These are phyloP conservation scores for Xylaria sp. DNA, from an alignment of 2,329 filamentous ascomycete genomes.

Conservation along the genomic window DNA sequence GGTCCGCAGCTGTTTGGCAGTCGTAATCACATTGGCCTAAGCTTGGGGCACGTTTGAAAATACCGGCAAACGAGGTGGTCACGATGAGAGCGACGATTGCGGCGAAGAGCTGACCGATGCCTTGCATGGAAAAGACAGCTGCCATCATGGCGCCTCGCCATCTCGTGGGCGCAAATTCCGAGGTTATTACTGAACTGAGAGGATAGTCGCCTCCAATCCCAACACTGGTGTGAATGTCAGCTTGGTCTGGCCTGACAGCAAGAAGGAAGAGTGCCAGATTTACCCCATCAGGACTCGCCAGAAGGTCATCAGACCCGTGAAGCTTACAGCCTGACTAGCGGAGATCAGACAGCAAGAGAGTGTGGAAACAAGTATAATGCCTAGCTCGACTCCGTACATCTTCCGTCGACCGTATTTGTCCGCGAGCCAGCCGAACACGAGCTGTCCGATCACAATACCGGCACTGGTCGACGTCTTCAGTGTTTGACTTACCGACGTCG, in stretches of 20 bases:
- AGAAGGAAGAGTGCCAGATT: constrained; percentile 1
- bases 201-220: constrained; percentile 88
- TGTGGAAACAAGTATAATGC: constrained; percentile 77
- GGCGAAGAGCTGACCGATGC: constrained; percentile 79
- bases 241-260: neutral
- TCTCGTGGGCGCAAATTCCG: constrained; percentile 84
- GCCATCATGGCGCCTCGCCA: constrained; percentile 88
- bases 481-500: constrained; percentile 73
- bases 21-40: constrained; percentile 64
- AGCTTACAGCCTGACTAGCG: constrained; percentile 68
- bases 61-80: constrained; percentile 70
- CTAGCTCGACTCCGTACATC: constrained; percentile 84
- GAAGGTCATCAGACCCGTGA: constrained; percentile 73
- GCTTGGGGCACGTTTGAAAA: constrained; percentile 57
- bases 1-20: constrained; percentile 78
- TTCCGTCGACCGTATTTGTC: constrained; percentile 80
- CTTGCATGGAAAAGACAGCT: constrained; percentile 86
- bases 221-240: constrained; percentile 60
- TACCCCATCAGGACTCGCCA: constrained; percentile 78
- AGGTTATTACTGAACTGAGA: constrained; percentile 81
- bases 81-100: constrained; percentile 77
- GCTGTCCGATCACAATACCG: constrained; percentile 81
- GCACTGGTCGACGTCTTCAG: constrained; percentile 85
- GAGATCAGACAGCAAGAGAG: constrained; percentile 73
- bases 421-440: constrained; percentile 80